Base-by-base conservation (phyloP, 164 flowering plant species). In the Echeveria elegans region DNA sequence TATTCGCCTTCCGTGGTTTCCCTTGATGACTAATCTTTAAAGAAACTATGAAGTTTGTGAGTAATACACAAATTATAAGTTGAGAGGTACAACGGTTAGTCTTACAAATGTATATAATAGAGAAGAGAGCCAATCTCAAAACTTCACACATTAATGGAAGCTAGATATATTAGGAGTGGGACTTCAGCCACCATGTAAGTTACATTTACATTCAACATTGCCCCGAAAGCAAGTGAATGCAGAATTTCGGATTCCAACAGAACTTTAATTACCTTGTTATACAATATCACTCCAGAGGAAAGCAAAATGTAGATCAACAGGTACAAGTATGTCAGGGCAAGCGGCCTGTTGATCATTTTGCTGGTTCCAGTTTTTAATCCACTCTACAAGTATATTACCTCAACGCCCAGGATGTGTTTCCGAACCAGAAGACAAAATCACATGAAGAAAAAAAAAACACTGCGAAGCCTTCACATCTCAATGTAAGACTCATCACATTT, bases 271-370 rank as follows among this genome's bases (percentile, higher is more conserved):
- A 88, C 97, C 92, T 90, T 90, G 79, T 90, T 90, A 74, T 88
- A 90, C 79, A 90, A 75, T 37, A 90, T 90, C 66, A 90, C 97
- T 71, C 88, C 97, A 2, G 97, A 88, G 4, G 97, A 90, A 43
- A 90, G 89, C 74, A 86, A 40, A 72, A 90, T 82, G 83, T 90
- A 90, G 68, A 87, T 79, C 18, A 90, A 71, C n/a, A 90, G 81
- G 78, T 88, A 90, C 30, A 90, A 62, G 73, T 90, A 90, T 60
- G 97, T 90, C 53, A 88, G 67, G 32, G 88, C 34, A 62, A 83
- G 88, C 26, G 88, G 73, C 72, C 77, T 88, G 75, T 73, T 83
- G 66, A 88, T 83, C 92, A 86, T 83, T 65, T 66, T 82, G 71
- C 69, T 70, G 14, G 59, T 73, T 69, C 28, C 63, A 21, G 32